phyloP scores from a whole-genome alignment of 352 stramenopile species.

The Phytophthora constricta region DNA sequence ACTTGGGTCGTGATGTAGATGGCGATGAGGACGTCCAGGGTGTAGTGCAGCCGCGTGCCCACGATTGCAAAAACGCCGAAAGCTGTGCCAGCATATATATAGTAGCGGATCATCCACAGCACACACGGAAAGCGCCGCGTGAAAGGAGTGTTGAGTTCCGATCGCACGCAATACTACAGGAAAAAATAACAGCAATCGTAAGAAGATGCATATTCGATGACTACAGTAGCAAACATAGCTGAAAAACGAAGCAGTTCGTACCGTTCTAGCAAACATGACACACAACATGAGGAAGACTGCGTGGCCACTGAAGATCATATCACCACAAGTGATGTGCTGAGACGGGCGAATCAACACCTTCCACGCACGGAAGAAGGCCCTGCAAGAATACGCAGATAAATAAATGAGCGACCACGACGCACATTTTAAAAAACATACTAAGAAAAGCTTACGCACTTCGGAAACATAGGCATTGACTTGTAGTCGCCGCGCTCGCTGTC shows the following conservation, averaged over 20 bases:
- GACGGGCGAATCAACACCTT: slow-evolving; percentile 86
- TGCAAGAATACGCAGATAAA: slow-evolving; percentile 27
- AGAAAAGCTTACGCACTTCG: slow-evolving; percentile 57
- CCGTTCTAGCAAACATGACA: slow-evolving; percentile 80
- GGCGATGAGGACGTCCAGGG: slow-evolving; percentile 86
- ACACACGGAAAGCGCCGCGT: slow-evolving; percentile 75
- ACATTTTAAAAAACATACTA: not conserved
- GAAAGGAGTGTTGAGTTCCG: slow-evolving; percentile 88
- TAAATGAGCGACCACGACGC: not conserved
- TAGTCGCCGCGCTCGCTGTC: slow-evolving; percentile 65
- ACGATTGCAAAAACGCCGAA: slow-evolving; percentile 86
- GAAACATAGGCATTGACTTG: slow-evolving; percentile 89
- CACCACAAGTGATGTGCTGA: slow-evolving; percentile 88
- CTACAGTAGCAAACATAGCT: not conserved
- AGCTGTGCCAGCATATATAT: slow-evolving; percentile 67
- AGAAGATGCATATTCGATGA: no score
- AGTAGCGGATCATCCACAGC: slow-evolving; percentile 85
- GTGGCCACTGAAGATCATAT: slow-evolving; percentile 91
- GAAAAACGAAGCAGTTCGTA: slow-evolving; percentile 32
- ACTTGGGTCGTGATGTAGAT: slow-evolving; percentile 88
- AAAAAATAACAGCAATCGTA: no score
- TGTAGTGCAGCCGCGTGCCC: slow-evolving; percentile 88
- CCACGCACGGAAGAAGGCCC: slow-evolving; percentile 79
- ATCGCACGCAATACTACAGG: slow-evolving; percentile 75
- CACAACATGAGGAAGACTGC: slow-evolving; percentile 88